phyloP scores from a whole-genome alignment of 768 basidiomycete genomes.

The Termitomyces sp. region DNA sequence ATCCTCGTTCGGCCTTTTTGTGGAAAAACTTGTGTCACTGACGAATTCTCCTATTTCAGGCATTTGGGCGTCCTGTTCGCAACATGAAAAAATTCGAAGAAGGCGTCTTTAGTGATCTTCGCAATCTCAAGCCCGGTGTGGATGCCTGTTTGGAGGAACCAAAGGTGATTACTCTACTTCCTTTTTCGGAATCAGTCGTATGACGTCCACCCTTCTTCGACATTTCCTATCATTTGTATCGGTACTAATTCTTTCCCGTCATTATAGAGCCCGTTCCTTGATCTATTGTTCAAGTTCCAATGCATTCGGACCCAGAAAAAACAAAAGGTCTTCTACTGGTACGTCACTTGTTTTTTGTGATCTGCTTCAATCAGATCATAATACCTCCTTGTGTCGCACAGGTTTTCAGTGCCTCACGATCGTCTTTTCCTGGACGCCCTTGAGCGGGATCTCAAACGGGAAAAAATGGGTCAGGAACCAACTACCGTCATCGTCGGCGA shows the following conservation, averaged over 20 bases:
- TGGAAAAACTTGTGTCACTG: constrained; percentile 1
- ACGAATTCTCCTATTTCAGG: constrained; percentile 25
- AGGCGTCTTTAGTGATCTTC: constrained; percentile 88
- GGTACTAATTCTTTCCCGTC: constrained; percentile 1
- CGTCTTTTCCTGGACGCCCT: constrained; percentile 95
- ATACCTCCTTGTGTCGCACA: constrained; percentile 22
- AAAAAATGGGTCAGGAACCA: constrained; percentile 84
- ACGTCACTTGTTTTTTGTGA: constrained; percentile 20
- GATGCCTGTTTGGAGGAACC: constrained; percentile 94
- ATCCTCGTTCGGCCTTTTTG: background rate
- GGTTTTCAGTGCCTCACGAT: constrained; percentile 97
- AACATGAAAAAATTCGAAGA: constrained; percentile 98
- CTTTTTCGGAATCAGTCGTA: background rate
- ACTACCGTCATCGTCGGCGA: constrained; percentile 73
- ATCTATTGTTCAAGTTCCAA: constrained; percentile 92
- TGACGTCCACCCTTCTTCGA: background rate
- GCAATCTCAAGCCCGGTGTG: constrained; percentile 90
- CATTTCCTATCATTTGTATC: background rate
- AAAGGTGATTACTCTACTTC: constrained; percentile 53
- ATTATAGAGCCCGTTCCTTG: constrained; percentile 81
- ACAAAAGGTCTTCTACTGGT: constrained; percentile 99
- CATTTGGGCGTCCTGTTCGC: constrained; percentile 84
- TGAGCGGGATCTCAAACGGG: constrained; percentile 93
- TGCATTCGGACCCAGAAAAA: constrained; percentile 98
- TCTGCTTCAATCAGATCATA: background rate